phyloP scores from a whole-genome alignment of 2,329 filamentous ascomycete genomes.

The Fusarium napiforme region DNA sequence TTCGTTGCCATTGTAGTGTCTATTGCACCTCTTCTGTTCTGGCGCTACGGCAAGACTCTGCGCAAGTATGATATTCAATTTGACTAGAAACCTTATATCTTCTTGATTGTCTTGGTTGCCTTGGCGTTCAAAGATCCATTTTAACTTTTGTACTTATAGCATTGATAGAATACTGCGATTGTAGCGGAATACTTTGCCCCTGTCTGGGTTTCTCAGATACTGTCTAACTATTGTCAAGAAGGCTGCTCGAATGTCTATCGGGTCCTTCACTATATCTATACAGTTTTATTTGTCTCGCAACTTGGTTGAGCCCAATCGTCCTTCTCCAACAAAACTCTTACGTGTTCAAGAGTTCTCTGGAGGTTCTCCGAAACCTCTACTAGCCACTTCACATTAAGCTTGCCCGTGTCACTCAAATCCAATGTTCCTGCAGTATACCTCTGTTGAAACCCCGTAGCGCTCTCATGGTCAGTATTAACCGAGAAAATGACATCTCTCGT shows the following conservation, averaged over 20 bases:
- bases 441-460: not conserved
- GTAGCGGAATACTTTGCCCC: too few relatives aligned
- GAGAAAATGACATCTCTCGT: not conserved
- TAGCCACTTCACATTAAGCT: constrained; percentile 9
- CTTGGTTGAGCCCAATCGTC: not conserved
- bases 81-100: not conserved
- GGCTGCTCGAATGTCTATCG: too few relatives aligned
- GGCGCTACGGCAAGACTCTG: constrained; percentile 4
- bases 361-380: not conserved
- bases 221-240: too few relatives aligned
- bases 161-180: too few relatives aligned
- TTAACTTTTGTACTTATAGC: too few relatives aligned
- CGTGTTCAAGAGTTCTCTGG: not conserved
- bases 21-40: constrained; percentile 8
- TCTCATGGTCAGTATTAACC: not conserved
- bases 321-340: not conserved
- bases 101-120: too few relatives aligned
- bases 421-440: not conserved
- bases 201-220: too few relatives aligned
- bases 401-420: constrained; percentile 2
- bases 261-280: too few relatives aligned
- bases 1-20: constrained; percentile 9
- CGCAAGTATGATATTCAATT: constrained; percentile 8
- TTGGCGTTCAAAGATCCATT: too few relatives aligned
- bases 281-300: not conserved